Base-by-base conservation (phyloP, 192 early-diverging fungal genomes). In the Coemansia guatemalensis region DNA sequence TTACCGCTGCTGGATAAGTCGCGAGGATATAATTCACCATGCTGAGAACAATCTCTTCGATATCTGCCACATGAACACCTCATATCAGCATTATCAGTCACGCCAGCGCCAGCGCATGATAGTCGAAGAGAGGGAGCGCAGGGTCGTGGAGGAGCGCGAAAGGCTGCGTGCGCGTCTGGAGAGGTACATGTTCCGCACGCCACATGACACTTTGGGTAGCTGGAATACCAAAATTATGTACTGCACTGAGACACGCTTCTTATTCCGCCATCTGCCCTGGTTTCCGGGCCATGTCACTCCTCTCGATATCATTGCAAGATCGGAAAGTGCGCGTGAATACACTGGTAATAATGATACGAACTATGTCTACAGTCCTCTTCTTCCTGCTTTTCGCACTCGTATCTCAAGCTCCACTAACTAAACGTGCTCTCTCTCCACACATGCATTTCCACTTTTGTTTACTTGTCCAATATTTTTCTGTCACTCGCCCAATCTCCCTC, bases 251-350 rank as follows among this genome's bases (percentile, higher is more conserved):
- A 9, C 48, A 3, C 52, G 75, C n/a, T 78, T 78, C 32, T 41
- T 65, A 6, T 71, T 72, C 27, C 63, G 75, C 24, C 75, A 78
- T 17, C 44, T 78, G 7, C 75, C 75, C 1, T 78, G 75, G 75
- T 65, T 58, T 25, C 62, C 62, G 0, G 75, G 75, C 14, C 29
- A 41, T n/a, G 54, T 71, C 26, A 64, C 47, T 4, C 75, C 75
- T 1, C 33, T 77, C 22, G 24, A 68, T 25, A 27, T 70, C 4
- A 71, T 65, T 0, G 74, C 74, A 3, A 51, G 65, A 23, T 67
- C 60, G 2, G 74, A 77, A 11, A 17, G 68, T 8, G 58, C 62
- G 17, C 54, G 51, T 8, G 1, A 44, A 26, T 75, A 66, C 18
- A 27, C 29, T 8, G 55, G 27, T 2, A 27, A 53, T 18, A 9